These are phyloP conservation scores for Botrytis byssoidea DNA, from an alignment of 2,329 filamentous ascomycete species.

Conservation along the genomic window DNA sequence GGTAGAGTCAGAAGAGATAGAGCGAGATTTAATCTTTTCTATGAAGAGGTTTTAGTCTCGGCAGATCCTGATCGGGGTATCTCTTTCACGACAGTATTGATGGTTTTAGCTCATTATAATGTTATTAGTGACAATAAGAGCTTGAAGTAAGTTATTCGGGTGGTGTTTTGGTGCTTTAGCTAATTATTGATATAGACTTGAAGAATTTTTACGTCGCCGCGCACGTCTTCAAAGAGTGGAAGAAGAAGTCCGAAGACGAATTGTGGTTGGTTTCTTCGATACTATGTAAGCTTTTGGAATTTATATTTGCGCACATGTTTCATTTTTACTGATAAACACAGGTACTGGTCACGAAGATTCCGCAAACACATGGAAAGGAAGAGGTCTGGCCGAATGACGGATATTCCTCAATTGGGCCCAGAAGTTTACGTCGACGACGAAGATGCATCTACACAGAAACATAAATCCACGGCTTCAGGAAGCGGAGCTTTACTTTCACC, in stretches of 20 bases:
- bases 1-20: conserved; percentile 71
- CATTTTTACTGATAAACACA: conserved; percentile 38
- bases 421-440: conserved; percentile 89
- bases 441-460: conserved; percentile 41
- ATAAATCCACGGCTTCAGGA: conserved; percentile 25
- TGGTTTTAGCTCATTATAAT: conserved; percentile 97
- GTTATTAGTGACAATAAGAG: conserved; percentile 98
- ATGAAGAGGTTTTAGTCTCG: conserved; percentile 91
- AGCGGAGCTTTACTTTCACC: conserved; percentile 31
- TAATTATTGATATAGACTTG: conserved; percentile 58
- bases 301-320: not conserved
- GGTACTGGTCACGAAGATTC: conserved; percentile 82
- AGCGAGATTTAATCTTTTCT: conserved; percentile 87
- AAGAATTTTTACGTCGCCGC: conserved; percentile 89
- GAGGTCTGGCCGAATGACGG: conserved; percentile 72
- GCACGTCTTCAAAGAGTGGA: conserved; percentile 90
- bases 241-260: conserved; percentile 85
- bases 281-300: conserved; percentile 60
- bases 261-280: conserved; percentile 94
- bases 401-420: conserved; percentile 75
- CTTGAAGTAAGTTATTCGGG: conserved; percentile 57
- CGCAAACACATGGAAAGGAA: conserved; percentile 71
- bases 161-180: conserved; percentile 11
- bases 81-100: conserved; percentile 84
- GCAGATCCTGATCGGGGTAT: conserved; percentile 88